Conservation (phyloP, 129 eudicot species). For the sunflower (Helianthus annuus) region DNA sequence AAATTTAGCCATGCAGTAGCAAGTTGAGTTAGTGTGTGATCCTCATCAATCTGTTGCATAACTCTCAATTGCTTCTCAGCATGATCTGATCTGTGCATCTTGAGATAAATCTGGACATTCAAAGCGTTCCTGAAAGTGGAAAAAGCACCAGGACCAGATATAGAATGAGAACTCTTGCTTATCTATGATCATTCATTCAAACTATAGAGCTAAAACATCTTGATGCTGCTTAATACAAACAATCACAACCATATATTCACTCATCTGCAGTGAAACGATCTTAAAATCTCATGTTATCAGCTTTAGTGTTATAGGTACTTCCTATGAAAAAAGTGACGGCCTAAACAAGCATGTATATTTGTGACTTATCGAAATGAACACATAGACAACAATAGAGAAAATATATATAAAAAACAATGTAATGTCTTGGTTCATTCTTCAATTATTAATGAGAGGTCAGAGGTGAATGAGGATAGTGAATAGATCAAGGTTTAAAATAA, state of each 20-base stretch:
- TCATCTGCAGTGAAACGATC: background rate
- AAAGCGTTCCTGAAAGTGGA: slow-evolving; percentile 70
- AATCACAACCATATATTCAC: background rate
- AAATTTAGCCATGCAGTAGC: slow-evolving; percentile 96
- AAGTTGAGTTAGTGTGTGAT: slow-evolving; percentile 96
- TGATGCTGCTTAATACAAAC: background rate
- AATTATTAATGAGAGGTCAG: background rate
- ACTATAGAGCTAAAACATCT: background rate
- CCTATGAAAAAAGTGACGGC: too few species aligned
- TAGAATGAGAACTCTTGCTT: background rate
- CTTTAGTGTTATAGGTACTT: background rate
- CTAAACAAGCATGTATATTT: too few species aligned
- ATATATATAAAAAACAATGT: background rate
- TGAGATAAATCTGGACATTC: slow-evolving; percentile 85
- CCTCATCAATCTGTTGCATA: slow-evolving; percentile 98
- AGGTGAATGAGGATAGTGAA: slow-evolving; percentile 1
- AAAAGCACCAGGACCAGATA: slow-evolving; percentile 9
- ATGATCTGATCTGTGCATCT: slow-evolving; percentile 95
- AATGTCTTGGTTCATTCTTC: background rate
- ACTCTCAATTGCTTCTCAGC: slow-evolving; percentile 92
- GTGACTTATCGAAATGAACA: background rate
- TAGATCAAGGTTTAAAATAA: slow-evolving; percentile 11
- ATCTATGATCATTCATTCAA: background rate
- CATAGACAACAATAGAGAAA: background rate
- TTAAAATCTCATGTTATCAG: slow-evolving; percentile 8